Evolutionary conservation across 768 basidiomycete genomes (phyloP).

Genomic region (Strobilomyces echinocephalus): DNA sequence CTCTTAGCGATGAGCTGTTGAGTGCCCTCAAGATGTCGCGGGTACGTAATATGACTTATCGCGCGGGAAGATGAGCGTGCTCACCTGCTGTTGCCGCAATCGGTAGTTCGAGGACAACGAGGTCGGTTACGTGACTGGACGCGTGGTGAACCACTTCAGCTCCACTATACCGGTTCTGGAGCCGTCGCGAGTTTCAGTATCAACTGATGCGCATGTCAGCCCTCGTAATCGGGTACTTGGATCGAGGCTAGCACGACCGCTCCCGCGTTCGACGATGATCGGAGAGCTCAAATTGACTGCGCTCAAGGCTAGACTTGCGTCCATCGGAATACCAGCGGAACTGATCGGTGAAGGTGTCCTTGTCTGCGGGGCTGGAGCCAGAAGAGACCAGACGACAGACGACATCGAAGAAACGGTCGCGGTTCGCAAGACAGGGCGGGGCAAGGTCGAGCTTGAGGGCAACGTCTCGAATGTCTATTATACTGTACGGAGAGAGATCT

Average conservation of each 20-base stretch:
- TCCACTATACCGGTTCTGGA: slow-evolving; percentile 89
- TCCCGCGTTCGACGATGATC: slow-evolving; percentile 93
- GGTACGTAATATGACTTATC: slow-evolving; percentile 43
- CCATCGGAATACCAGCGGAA: slow-evolving; percentile 81
- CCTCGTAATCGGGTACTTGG: slow-evolving; percentile 48
- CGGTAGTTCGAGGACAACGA: slow-evolving; percentile 94
- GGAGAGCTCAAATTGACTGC: slow-evolving; percentile 92
- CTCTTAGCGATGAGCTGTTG: slow-evolving; percentile 85
- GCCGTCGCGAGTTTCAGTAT: slow-evolving; percentile 41
- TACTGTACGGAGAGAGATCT: slow-evolving; percentile 83
- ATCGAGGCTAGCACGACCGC: slow-evolving; percentile 56
- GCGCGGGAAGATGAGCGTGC: not conserved
- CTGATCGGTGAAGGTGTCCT: slow-evolving; percentile 97
- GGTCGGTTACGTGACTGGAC: slow-evolving; percentile 86
- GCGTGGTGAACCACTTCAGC: slow-evolving; percentile 78
- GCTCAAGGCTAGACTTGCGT: slow-evolving; percentile 74
- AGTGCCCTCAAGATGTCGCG: slow-evolving; percentile 78
- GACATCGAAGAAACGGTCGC: slow-evolving; percentile 67
- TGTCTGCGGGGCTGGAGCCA: slow-evolving; percentile 69
- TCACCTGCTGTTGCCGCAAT: not conserved
- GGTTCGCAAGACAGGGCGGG: slow-evolving; percentile 81
- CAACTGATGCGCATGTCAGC: slow-evolving; percentile 19
- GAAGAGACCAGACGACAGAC: slow-evolving; percentile 38
- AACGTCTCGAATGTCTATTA: slow-evolving; percentile 86
- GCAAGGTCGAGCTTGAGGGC: slow-evolving; percentile 86